phyloP scores from a whole-genome alignment of 768 basidiomycete genomes.

The Kwoniella botswanensis region DNA sequence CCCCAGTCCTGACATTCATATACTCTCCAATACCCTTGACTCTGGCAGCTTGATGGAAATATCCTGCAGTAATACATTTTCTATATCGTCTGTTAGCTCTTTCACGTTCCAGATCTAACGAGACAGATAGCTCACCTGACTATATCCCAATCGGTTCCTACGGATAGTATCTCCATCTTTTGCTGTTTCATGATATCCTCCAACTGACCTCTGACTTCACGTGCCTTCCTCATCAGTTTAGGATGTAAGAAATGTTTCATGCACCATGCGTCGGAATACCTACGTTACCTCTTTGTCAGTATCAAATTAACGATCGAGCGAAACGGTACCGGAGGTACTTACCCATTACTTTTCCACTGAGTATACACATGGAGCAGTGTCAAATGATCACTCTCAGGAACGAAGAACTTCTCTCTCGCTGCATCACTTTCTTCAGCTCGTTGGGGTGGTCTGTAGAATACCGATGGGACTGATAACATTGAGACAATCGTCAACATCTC shows the following conservation, averaged over 20 bases:
- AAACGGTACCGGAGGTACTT: conserved; percentile 49
- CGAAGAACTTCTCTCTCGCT: conserved; percentile 96
- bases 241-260: conserved; percentile 96
- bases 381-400: conserved; percentile 96
- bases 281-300: conserved; percentile 53
- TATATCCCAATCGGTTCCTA: conserved; percentile 93
- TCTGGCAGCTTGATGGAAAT: conserved; percentile 97
- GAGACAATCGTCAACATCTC: conserved; percentile 99
- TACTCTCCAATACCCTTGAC: conserved; percentile 99
- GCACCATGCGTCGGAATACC: conserved; percentile 91
- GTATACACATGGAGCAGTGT: conserved; percentile 95
- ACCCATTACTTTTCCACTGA: conserved; percentile 98
- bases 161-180: conserved; percentile 90
- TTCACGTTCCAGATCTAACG: not conserved
- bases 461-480: conserved; percentile 96
- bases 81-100: conserved; percentile 59
- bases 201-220: conserved; percentile 92
- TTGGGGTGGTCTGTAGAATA: conserved; percentile 97
- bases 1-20: conserved; percentile 88
- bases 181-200: conserved; percentile 99
- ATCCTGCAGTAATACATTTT: conserved; percentile 96
- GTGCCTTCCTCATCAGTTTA: conserved; percentile 88
- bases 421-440: conserved; percentile 97
- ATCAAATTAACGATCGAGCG: not conserved
- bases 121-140: conserved; percentile 64